Evolutionary conservation across 768 basidiomycete species (phyloP).

Genomic region (Dioszegia crocea): DNA sequence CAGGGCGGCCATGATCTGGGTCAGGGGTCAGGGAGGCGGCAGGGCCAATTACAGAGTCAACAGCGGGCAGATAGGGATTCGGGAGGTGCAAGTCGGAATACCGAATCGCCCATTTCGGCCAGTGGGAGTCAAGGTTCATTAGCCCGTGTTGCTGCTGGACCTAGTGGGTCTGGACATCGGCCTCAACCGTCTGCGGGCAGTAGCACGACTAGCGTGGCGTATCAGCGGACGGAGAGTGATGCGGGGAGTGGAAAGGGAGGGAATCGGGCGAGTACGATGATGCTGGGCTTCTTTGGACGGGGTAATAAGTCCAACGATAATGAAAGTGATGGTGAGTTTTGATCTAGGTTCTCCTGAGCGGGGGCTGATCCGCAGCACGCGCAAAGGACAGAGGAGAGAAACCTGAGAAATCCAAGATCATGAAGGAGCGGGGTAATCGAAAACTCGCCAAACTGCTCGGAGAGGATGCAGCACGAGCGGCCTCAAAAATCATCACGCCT

Average conservation of each 20-base stretch:
- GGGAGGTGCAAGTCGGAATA: neutral
- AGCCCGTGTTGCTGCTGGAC: neutral
- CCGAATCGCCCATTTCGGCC: slow-evolving; percentile 9
- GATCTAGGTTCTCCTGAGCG: slow-evolving; percentile 8
- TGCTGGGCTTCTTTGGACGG: slow-evolving; percentile 2
- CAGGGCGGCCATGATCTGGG: slow-evolving; percentile 14
- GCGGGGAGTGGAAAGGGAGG: slow-evolving; percentile 30
- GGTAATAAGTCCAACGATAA: neutral
- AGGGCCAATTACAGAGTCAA: too few species aligned
- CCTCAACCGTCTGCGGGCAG: slow-evolving; percentile 17
- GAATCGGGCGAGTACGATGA: neutral
- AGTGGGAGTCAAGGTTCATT: slow-evolving; percentile 16
- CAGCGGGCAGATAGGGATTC: neutral
- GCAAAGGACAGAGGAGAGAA: neutral
- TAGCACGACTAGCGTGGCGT: slow-evolving; percentile 30
- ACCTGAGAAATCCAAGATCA: slow-evolving; percentile 15
- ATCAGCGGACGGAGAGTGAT: slow-evolving; percentile 38
- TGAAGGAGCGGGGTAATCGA: slow-evolving; percentile 10
- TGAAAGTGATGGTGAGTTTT: slow-evolving; percentile 1
- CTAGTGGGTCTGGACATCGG: neutral
- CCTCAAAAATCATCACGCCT: neutral
- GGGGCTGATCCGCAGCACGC: slow-evolving; percentile 14
- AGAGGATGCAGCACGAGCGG: slow-evolving; percentile 21
- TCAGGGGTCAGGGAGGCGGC: too few species aligned
- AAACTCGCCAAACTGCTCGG: slow-evolving; percentile 48